A percentile compares a stretch with the other conserved stretches of the same genome.
phyloP scores from a whole-genome alignment of 2,329 filamentous ascomycete species.

The Geosmithia putterillii region DNA sequence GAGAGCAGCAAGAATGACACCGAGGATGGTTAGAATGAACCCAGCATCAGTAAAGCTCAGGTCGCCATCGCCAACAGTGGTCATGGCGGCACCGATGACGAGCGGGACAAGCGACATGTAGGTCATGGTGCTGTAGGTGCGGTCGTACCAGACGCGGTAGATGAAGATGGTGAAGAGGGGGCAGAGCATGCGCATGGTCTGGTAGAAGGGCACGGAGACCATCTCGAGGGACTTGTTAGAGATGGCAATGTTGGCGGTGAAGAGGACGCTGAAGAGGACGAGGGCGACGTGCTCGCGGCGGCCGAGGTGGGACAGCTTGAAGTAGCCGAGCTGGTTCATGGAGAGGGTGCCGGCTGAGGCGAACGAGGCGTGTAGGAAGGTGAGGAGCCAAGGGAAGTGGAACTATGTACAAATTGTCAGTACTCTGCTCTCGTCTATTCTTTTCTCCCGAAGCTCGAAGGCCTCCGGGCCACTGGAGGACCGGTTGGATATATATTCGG shows the following conservation, averaged over 20 bases:
- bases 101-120: conserved; percentile 50
- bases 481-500: too few relatives aligned
- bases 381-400: conserved; percentile 48
- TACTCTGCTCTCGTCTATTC: background rate
- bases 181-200: conserved; percentile 49
- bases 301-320: conserved; percentile 38
- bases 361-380: conserved; percentile 43
- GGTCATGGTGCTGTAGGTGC: conserved; percentile 41
- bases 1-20: conserved; percentile 39
- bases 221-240: conserved; percentile 50
- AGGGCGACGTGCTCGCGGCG: conserved; percentile 41
- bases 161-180: conserved; percentile 51
- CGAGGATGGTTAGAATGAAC: conserved; percentile 40
- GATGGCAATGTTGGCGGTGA: conserved; percentile 51
- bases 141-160: conserved; percentile 42
- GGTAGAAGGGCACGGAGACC: conserved; percentile 55
- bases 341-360: conserved; percentile 42
- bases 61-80: conserved; percentile 50
- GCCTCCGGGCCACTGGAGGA: too few relatives aligned
- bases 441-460: background rate
- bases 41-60: conserved; percentile 49
- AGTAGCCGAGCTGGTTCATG: conserved; percentile 37
- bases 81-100: conserved; percentile 44
- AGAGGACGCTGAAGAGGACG: conserved; percentile 45
- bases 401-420: conserved; percentile 26